A percentile compares a stretch with the other conserved stretches of the same genome.
Conservation (phyloP, 495 filamentous ascomycete genomes). For the Cryomyces minteri region DNA sequence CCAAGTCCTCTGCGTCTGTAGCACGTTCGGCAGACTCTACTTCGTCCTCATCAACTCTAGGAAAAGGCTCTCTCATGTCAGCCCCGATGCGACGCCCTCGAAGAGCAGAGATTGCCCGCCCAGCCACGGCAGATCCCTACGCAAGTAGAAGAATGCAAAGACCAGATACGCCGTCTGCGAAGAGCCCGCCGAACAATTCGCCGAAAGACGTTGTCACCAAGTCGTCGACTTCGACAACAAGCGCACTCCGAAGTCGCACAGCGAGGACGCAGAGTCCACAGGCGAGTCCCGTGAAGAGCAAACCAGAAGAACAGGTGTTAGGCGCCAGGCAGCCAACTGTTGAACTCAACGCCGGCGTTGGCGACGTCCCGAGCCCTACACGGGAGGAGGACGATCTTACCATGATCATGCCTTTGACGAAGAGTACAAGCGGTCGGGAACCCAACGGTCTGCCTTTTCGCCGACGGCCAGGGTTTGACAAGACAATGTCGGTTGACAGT, state of each 20-base stretch:
- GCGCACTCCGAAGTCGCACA: conserved; percentile 5
- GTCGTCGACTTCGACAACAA: conserved; percentile 12
- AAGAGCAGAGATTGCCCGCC: conserved; percentile 31
- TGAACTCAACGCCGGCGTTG: neutral
- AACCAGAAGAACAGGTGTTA: neutral
- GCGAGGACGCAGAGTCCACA: conserved; percentile 2
- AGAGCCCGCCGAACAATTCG: conserved; percentile 26
- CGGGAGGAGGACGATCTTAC: conserved; percentile 20
- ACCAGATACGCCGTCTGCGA: conserved; percentile 20
- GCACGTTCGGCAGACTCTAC: conserved; percentile 7
- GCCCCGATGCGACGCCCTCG: conserved; percentile 39
- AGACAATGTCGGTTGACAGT: conserved; percentile 16
- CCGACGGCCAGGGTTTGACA: conserved; percentile 12
- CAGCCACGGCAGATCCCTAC: conserved; percentile 42
- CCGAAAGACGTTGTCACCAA: conserved; percentile 22
- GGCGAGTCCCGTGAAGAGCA: conserved; percentile 11
- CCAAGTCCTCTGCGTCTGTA: neutral
- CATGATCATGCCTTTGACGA: conserved; percentile 16
- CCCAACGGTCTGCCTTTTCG: conserved; percentile 1
- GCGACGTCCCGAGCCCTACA: conserved; percentile 1
- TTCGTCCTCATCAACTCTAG: too few relatives aligned
- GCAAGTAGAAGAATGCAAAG: conserved; percentile 18
- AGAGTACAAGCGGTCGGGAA: neutral
- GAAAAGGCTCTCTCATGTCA: conserved; percentile 30
- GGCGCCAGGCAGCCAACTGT: neutral